A percentile compares a stretch with the other conserved stretches of the same genome.
Evolutionary conservation across 768 basidiomycete genomes (phyloP).

Genomic region (Naematelia encephala): DNA sequence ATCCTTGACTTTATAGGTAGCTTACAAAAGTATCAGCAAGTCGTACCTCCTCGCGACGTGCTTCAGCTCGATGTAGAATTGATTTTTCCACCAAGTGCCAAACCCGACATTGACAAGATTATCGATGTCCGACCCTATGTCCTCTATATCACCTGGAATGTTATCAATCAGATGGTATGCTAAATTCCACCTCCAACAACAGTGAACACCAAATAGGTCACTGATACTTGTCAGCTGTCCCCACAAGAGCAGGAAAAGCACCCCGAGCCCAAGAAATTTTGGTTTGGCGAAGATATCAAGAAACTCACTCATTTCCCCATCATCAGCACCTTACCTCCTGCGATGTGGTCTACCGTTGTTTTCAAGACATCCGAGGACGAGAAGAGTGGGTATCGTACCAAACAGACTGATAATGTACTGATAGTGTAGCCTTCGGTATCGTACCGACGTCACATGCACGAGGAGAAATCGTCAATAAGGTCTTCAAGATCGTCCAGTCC

Average conservation of each 20-base stretch:
- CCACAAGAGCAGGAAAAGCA: constrained; percentile 58
- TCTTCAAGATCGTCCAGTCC: constrained; percentile 67
- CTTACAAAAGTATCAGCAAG: not conserved
- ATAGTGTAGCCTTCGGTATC: constrained; percentile 47
- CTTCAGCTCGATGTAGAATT: not conserved
- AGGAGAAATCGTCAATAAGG: constrained; percentile 54
- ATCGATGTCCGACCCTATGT: constrained; percentile 71
- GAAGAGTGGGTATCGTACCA: not conserved
- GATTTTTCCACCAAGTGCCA: constrained; percentile 10
- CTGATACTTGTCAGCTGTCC: constrained; percentile 58
- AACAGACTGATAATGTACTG: not conserved
- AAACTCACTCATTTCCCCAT: constrained; percentile 55
- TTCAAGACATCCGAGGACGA: not conserved
- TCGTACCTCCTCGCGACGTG: not conserved
- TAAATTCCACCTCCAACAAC: not conserved
- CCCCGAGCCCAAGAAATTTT: constrained; percentile 69
- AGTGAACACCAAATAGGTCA: not conserved
- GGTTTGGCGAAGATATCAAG: constrained; percentile 64
- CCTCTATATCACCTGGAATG: constrained; percentile 79
- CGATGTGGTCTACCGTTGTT: not conserved
- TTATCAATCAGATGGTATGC: constrained; percentile 76
- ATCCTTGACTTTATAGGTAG: not conserved
- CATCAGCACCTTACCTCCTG: not conserved
- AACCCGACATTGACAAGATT: constrained; percentile 44
- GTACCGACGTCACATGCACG: constrained; percentile 64